Conservation (phyloP, 2,329 filamentous ascomycete genomes). For the Alternaria brassicae region DNA sequence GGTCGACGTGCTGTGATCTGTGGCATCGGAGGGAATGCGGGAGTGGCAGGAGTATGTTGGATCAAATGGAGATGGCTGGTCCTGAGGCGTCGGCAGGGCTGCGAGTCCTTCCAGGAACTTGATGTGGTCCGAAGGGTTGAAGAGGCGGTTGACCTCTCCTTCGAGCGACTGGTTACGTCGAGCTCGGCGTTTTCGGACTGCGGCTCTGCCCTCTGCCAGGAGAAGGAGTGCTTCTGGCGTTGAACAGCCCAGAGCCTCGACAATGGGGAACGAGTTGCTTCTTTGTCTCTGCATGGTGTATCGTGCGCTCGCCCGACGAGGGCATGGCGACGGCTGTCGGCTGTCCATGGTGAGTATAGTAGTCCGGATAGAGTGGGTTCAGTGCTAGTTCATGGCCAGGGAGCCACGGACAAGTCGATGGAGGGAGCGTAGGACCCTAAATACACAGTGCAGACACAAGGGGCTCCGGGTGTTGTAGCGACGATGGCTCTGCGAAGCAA, state of each 20-base stretch:
- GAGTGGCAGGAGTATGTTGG: conserved; percentile 26
- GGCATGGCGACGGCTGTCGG: conserved; percentile 33
- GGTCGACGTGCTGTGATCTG: conserved; percentile 42
- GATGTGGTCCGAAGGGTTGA: conserved; percentile 42
- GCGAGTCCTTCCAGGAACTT: conserved; percentile 32
- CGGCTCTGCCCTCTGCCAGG: conserved; percentile 46
- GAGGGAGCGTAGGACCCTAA: neutral
- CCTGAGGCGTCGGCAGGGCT: conserved; percentile 18
- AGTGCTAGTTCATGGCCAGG: conserved; percentile 32
- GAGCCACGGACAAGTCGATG: conserved; percentile 24
- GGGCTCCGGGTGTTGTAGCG: neutral
- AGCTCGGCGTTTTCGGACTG: conserved; percentile 39
- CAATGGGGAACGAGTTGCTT: conserved; percentile 47
- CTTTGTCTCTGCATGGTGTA: conserved; percentile 37
- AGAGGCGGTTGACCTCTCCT: conserved; percentile 29
- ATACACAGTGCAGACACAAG: neutral
- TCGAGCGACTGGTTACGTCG: conserved; percentile 34
- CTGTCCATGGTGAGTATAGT: conserved; percentile 35
- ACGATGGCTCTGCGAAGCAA: conserved; percentile 5
- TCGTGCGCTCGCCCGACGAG: conserved; percentile 28
- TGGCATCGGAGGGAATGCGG: conserved; percentile 39
- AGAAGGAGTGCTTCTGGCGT: conserved; percentile 47
- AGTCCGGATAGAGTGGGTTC: conserved; percentile 25
- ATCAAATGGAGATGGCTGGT: conserved; percentile 17
- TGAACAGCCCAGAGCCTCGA: conserved; percentile 46